phyloP scores from a whole-genome alignment of 2,329 filamentous ascomycete species.

The Curvularia sp. region DNA sequence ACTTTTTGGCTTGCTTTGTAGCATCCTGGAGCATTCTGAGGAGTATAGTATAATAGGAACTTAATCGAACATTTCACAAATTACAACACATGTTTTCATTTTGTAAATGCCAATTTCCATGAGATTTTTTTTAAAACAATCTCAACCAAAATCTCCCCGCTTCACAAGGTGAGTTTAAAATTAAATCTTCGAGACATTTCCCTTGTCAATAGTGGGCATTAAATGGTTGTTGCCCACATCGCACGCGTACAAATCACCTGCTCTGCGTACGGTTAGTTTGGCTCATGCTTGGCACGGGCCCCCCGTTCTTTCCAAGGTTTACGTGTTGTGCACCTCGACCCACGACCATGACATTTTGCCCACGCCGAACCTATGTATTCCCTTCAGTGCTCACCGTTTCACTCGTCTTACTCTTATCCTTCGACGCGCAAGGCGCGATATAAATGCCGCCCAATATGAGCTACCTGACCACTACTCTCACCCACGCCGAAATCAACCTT shows the following conservation, averaged over 20 bases:
- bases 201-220: background rate
- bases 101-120: background rate
- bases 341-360: conserved; percentile 25
- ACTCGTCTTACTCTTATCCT: conserved; percentile 18
- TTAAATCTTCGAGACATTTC: background rate
- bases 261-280: conserved; percentile 1
- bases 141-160: background rate
- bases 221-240: background rate
- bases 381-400: conserved; percentile 13
- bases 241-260: background rate
- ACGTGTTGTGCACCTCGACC: conserved; percentile 21
- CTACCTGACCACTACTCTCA: conserved; percentile 34
- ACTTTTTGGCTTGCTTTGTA: conserved; percentile 4
- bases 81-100: too few relatives aligned
- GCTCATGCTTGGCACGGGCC: conserved; percentile 20
- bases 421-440: conserved; percentile 28
- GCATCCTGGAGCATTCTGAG: conserved; percentile 9
- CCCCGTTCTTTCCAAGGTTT: conserved; percentile 19
- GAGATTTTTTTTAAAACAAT: background rate
- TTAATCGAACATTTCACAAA: conserved; percentile 21
- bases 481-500: conserved; percentile 29
- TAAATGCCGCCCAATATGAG: conserved; percentile 35
- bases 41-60: conserved; percentile 19
- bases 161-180: background rate
- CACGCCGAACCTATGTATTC: conserved; percentile 30